Conservation (phyloP, 257 asterid genomes). For the Voacanga thouarsii region DNA sequence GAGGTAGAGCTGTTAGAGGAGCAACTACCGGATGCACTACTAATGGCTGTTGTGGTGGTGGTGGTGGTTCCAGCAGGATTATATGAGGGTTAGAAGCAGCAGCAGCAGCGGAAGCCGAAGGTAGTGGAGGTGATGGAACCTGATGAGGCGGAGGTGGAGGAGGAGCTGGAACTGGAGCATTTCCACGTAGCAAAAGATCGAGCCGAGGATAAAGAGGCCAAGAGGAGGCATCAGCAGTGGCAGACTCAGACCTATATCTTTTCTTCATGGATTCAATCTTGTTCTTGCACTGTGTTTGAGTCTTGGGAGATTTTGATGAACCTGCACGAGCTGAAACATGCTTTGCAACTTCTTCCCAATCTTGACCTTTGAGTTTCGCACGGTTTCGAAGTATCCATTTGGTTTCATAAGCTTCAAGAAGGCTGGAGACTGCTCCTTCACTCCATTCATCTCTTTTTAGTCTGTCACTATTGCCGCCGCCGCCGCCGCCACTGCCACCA, state of each 20-base stretch:
- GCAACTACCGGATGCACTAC: conserved; percentile 7
- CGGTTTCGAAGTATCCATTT: conserved; percentile 80
- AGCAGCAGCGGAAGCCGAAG: neutral
- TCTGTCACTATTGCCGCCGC: conserved; percentile 33
- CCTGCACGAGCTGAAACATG: conserved; percentile 51
- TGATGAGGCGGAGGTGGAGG: conserved; percentile 4
- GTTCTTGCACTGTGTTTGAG: conserved; percentile 90
- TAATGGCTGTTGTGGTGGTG: conserved; percentile 12
- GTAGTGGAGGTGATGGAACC: neutral
- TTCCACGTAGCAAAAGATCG: conserved; percentile 75
- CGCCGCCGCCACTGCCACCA: neutral
- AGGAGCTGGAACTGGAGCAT: conserved; percentile 22
- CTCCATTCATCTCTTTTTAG: conserved; percentile 90
- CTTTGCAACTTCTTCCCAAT: conserved; percentile 84
- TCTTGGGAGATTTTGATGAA: conserved; percentile 48
- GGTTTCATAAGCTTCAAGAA: conserved; percentile 74
- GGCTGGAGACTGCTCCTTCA: conserved; percentile 74
- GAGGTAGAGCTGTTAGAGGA: conserved; percentile 20
- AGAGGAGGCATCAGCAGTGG: conserved; percentile 52
- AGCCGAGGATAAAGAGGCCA: conserved; percentile 83
- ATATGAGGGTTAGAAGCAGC: conserved; percentile 3
- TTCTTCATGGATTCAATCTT: conserved; percentile 95
- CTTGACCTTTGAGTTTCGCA: conserved; percentile 88
- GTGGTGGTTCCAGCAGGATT: conserved; percentile 11
- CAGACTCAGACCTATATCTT: conserved; percentile 80